phyloP scores from a whole-genome alignment of 495 filamentous ascomycete species.

The Talaromyces proteolyticus region DNA sequence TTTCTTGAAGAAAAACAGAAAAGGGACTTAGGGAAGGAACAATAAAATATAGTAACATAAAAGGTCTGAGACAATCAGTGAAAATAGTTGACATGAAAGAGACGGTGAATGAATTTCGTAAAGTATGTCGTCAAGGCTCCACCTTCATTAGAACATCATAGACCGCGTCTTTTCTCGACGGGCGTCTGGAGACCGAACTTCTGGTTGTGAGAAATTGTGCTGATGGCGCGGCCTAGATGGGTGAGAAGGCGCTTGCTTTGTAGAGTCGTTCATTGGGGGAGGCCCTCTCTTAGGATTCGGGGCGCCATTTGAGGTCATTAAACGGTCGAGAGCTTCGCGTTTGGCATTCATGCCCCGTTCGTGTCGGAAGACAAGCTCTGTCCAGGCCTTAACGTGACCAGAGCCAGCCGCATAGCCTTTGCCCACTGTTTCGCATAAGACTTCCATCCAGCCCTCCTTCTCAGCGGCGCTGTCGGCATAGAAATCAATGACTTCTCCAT shows the following conservation, averaged over 20 bases:
- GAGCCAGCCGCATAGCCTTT: constrained; percentile 45
- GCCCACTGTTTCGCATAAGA: constrained; percentile 78
- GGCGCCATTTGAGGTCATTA: constrained; percentile 12
- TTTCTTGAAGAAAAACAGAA: background rate
- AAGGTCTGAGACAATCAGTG: background rate
- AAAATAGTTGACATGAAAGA: constrained; percentile 7
- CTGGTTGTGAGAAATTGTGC: constrained; percentile 40
- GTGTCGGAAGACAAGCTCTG: constrained; percentile 68
- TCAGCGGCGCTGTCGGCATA: constrained; percentile 82
- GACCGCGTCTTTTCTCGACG: constrained; percentile 41
- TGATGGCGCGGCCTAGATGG: constrained; percentile 28
- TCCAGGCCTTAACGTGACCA: constrained; percentile 59
- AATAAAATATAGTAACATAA: constrained; percentile 9
- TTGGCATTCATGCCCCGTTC: constrained; percentile 31
- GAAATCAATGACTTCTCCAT: constrained; percentile 97
- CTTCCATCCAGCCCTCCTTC: constrained; percentile 93
- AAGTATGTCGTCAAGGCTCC: background rate
- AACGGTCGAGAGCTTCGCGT: constrained; percentile 24
- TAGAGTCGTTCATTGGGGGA: constrained; percentile 5
- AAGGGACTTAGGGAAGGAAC: background rate
- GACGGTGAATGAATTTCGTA: background rate
- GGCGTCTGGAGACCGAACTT: constrained; percentile 29
- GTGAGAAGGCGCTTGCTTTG: constrained; percentile 20
- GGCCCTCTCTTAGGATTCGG: constrained; percentile 22
- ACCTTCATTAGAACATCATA: constrained; percentile 28